Evolutionary conservation across 2,329 filamentous ascomycete species (phyloP).

Genomic region (Verticillium tricorpus): DNA sequence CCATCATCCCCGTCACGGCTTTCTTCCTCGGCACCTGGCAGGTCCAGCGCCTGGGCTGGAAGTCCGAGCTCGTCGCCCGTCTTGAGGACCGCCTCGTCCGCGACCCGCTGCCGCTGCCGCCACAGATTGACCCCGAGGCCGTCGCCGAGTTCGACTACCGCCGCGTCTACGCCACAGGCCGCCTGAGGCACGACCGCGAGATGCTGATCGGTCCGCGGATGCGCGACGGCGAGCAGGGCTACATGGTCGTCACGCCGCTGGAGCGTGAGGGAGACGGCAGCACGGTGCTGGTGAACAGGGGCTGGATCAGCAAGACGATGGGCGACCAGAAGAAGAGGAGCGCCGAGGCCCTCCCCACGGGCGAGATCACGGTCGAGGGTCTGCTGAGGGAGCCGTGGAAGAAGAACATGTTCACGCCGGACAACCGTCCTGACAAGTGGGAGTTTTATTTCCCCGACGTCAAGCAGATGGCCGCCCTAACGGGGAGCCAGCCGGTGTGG

Average conservation of each 20-base stretch:
- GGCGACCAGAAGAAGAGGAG: conserved; percentile 60
- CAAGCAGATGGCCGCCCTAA: conserved; percentile 78
- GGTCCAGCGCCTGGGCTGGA: conserved; percentile 88
- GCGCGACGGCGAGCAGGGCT: conserved; percentile 85
- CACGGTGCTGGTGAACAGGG: conserved; percentile 82
- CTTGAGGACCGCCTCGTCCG: conserved; percentile 89
- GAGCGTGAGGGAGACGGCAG: conserved; percentile 59
- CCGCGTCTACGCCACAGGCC: conserved; percentile 70
- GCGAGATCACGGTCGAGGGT: conserved; percentile 75
- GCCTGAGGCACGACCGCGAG: conserved; percentile 81
- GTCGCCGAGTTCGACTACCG: conserved; percentile 90
- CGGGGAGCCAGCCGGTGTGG: conserved; percentile 85
- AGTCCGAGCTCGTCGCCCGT: conserved; percentile 84
- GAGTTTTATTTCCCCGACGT: conserved; percentile 97
- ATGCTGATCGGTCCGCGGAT: conserved; percentile 94
- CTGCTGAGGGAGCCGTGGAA: conserved; percentile 86
- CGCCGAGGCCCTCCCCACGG: conserved; percentile 60
- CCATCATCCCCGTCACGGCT: conserved; percentile 85
- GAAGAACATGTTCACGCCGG: conserved; percentile 96
- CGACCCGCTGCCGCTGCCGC: conserved; percentile 79
- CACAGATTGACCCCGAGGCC: conserved; percentile 74
- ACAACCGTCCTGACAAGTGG: conserved; percentile 75
- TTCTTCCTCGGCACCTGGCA: conserved; percentile 94
- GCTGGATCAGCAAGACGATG: conserved; percentile 83
- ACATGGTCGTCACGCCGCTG: conserved; percentile 84